Conservation (phyloP, 495 filamentous ascomycete genomes). For the Aspergillus affinis region DNA sequence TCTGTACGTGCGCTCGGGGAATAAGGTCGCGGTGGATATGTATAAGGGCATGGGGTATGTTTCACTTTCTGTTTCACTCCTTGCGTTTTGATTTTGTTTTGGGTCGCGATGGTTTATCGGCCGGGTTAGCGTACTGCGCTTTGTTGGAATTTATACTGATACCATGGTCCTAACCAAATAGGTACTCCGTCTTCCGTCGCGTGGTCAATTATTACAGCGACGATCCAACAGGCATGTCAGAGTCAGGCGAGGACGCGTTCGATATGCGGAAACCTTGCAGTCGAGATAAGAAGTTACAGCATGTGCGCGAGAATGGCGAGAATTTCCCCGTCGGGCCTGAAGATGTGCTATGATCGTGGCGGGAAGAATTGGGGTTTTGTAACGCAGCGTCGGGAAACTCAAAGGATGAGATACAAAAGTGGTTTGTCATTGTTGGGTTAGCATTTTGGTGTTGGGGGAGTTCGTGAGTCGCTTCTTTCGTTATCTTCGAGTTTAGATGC, state of each 20-base stretch:
- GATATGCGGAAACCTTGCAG: constrained; percentile 94
- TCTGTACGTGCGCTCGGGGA: constrained; percentile 85
- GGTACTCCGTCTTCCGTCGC: constrained; percentile 76
- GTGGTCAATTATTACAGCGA: constrained; percentile 92
- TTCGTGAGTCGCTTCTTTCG: constrained; percentile 9
- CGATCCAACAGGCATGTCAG: constrained; percentile 58
- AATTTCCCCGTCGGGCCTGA: constrained; percentile 74
- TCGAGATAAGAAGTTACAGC: constrained; percentile 73
- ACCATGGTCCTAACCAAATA: constrained; percentile 16
- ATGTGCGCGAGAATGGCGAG: constrained; percentile 82
- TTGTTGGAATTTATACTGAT: constrained; percentile 5
- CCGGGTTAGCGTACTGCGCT: not conserved
- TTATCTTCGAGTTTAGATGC: constrained; percentile 1
- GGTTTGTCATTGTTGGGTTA: constrained; percentile 2
- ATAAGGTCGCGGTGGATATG: constrained; percentile 80
- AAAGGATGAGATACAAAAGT: not conserved
- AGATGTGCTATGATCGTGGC: constrained; percentile 60
- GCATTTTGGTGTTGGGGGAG: constrained; percentile 19
- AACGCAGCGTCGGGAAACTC: not conserved
- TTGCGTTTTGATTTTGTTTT: not conserved
- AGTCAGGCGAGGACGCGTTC: constrained; percentile 78
- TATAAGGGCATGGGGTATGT: constrained; percentile 86
- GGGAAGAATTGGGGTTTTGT: not conserved
- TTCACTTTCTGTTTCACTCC: not conserved
- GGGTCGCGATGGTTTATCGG: no score